Base-by-base conservation (phyloP, 2,329 filamentous ascomycete genomes). In the Fusarium sacchari region DNA sequence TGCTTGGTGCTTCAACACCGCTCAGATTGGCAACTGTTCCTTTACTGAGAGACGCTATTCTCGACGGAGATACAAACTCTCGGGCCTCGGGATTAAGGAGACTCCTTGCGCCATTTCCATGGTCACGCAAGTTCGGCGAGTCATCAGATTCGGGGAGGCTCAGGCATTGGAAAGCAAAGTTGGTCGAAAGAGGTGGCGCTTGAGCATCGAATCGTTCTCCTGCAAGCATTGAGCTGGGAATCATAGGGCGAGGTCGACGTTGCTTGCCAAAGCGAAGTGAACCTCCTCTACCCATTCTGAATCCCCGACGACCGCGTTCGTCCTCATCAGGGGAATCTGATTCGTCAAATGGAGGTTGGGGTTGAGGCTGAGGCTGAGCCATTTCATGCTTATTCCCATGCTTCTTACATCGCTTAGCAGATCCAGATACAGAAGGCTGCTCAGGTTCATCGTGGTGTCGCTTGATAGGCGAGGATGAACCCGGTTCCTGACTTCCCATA, bases 251-350 rank as follows among this genome's bases (percentile, higher is more conserved):
- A 20, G 71, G 68, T 37, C 74, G 79, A 32, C 80, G 79, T 53
- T 77, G 77, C 68, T 82, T 82, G 7, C 70, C 67, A 30, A 82
- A 64, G 15, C 77, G 78, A 36, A 83, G 74, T 8, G 82, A 83
- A 28, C 80, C 81, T n/a, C 80, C 81, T 17, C 75, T 77, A 32
- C 76, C 69, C 43, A 74, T 66, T 36, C 79, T 75, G 26, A 79
- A 83, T 22, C 66, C 69, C 18, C 69, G 73, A 15, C 60, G 72
- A 10, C 61, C 65, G 24, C 72, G 67, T 30, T 56, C 49, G 12
- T 71, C 73, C 28, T 69, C 61, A 28, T 65, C 49, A 7, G 49
- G 63, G 12, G 58, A 62, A 24, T 64, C 67, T 12, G 62, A 60
- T 28, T 74, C 57, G 22, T 73, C 55, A 8, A 62, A n/a, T 22